Base-by-base conservation (phyloP, 192 early-diverging fungal species). In the Pilobolus umbonatus region DNA sequence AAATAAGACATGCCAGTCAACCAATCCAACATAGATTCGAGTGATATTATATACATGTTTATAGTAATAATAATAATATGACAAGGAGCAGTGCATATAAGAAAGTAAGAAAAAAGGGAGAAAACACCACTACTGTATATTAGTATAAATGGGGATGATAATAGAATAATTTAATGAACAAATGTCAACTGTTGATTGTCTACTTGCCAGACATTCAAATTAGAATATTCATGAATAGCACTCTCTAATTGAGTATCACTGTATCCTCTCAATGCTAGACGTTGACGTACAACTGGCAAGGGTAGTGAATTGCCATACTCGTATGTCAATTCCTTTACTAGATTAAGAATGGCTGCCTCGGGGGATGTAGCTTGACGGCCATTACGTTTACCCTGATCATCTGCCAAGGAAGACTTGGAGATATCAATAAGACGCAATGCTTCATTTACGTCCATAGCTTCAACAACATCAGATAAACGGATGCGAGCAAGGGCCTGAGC, bases 401-500 rank as follows among this genome's bases (percentile, higher is more conserved):
- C 83, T 5, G 82, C 78, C 40, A 95, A 65, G 19, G 89, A 91
- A 26, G 88, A 80, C 68, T 99, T 96, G 48, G 89, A 90, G 5
- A 97, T 90, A 54, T 95, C 88, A 62, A 98, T 85, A 48, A 99
- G 71, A 39, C 92, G 72, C 54, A 92, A 72, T 0, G 96, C 96
- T 72, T 96, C 94, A 36, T 87, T 79, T 2, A 98, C 96, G 71
- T 99, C 96, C 21, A 5, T 25, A 4, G 73, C 69, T 5, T 93
- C 88, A 11, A 98, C 96, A 5, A 59, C 61, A 22, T 75, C 55
- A 15, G 89, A 86, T 2, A 97, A 67, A 7, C 96, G 86, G 80
- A 97, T 86, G 54, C 86, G 83, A 48, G 96, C 96, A 36, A 92
- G 81, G 0, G 93, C 95, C 62, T 98, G 93, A 15, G 91, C 68